Evolutionary conservation across 495 filamentous ascomycete genomes (phyloP).

Genomic region (Annulohypoxylon moriforme): DNA sequence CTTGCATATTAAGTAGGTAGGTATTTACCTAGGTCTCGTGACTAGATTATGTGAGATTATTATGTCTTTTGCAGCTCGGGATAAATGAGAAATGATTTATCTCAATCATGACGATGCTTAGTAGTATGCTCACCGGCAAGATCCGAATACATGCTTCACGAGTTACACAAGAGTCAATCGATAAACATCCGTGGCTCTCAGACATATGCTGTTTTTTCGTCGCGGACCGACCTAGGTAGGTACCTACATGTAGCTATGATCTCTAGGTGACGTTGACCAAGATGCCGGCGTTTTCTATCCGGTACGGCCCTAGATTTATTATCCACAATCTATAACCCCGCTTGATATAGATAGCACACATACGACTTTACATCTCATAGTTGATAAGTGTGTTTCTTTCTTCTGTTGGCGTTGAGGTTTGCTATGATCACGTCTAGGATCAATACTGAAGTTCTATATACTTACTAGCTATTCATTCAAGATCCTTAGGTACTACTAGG

Average conservation of each 20-base stretch:
- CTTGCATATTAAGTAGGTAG: neutral
- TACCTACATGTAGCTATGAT: neutral
- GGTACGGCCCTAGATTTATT: slow-evolving; percentile 2
- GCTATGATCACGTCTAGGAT: neutral
- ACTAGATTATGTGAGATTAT: neutral
- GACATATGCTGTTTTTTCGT: no score
- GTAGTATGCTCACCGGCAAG: no score
- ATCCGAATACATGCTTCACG: no score
- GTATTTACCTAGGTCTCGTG: neutral
- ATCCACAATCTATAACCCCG: slow-evolving; percentile 14
- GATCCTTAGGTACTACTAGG: neutral
- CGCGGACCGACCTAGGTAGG: neutral
- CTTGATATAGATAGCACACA: slow-evolving; percentile 7
- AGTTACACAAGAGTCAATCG: no score
- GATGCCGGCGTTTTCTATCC: slow-evolving; percentile 3
- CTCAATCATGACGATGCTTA: neutral
- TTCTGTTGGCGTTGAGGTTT: no score
- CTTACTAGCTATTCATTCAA: neutral
- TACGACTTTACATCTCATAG: neutral
- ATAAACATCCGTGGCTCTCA: no score
- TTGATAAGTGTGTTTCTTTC: neutral
- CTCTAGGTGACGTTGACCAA: neutral
- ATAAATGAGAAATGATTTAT: neutral
- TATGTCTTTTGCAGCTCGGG: neutral
- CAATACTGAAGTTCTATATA: neutral